Conservation (phyloP, 805 yeast species). For the Lipomyces lipofer region DNA sequence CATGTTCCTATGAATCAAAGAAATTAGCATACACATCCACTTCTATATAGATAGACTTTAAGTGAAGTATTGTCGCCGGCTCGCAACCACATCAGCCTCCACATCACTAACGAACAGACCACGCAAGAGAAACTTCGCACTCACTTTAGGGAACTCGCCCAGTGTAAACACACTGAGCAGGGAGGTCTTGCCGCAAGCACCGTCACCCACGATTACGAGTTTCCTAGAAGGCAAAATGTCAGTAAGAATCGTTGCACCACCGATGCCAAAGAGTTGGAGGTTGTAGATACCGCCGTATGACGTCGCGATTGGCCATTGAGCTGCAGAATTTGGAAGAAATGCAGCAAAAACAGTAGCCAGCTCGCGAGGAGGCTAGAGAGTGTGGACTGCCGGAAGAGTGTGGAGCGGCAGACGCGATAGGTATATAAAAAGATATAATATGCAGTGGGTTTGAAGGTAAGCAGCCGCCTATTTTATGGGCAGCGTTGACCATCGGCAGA, state of each 20-base stretch:
- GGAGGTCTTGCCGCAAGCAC: constrained; percentile 97
- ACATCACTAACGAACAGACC: neutral
- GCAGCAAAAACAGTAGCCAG: neutral
- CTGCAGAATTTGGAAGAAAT: too few relatives aligned
- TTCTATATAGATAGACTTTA: neutral
- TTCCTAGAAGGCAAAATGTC: constrained; percentile 49
- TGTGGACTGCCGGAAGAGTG: too few relatives aligned
- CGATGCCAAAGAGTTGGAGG: neutral
- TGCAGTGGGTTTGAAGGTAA: too few relatives aligned
- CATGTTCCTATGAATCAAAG: constrained; percentile 30
- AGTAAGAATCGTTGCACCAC: neutral
- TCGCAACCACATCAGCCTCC: neutral
- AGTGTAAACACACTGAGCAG: constrained; percentile 86
- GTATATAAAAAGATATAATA: too few relatives aligned
- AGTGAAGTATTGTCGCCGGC: neutral
- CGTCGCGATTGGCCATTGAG: constrained; percentile 28
- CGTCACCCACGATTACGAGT: constrained; percentile 76
- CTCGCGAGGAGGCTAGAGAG: too few relatives aligned
- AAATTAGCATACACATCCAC: neutral
- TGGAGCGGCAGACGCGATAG: too few relatives aligned
- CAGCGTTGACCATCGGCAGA: too few relatives aligned
- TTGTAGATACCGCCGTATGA: constrained; percentile 19
- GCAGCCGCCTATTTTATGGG: too few relatives aligned
- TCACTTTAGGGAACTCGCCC: constrained; percentile 87
- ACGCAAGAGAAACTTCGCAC: constrained; percentile 15